Percentiles rank a stretch among this genome's conserved stretches.
phyloP scores from a whole-genome alignment of 495 filamentous ascomycete genomes.

The Lentithecium fluviatile region DNA sequence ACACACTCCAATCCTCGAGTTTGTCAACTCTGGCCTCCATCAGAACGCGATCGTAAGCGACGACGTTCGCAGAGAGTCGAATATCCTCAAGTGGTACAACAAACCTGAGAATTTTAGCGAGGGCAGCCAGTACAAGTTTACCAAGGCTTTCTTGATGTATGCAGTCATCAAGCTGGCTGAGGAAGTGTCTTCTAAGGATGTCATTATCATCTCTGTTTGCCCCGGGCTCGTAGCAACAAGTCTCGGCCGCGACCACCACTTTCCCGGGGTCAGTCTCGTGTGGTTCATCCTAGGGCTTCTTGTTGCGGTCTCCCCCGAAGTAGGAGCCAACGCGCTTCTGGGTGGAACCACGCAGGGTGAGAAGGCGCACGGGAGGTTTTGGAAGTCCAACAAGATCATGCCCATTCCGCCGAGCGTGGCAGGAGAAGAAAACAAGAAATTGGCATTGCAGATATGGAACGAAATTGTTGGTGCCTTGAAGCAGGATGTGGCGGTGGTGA shows the following conservation, averaged over 20 bases:
- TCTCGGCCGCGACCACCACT: slow-evolving; percentile 23
- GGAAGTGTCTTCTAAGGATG: slow-evolving; percentile 14
- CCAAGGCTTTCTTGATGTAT: slow-evolving; percentile 33
- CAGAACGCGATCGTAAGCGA: slow-evolving; percentile 2
- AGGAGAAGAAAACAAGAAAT: slow-evolving; percentile 26
- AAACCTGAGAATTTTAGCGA: slow-evolving; percentile 7
- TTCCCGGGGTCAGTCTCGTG: slow-evolving; percentile 7
- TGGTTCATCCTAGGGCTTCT: background rate
- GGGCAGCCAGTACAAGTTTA: slow-evolving; percentile 13
- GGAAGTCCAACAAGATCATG: slow-evolving; percentile 22
- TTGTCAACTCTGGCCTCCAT: slow-evolving; percentile 29
- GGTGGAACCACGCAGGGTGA: slow-evolving; percentile 29
- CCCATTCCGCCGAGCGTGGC: slow-evolving; percentile 14
- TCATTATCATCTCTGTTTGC: slow-evolving; percentile 28
- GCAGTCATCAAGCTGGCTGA: slow-evolving; percentile 17
- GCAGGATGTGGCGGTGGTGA: slow-evolving; percentile 10
- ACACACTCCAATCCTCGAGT: slow-evolving; percentile 25
- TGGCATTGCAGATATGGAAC: slow-evolving; percentile 13
- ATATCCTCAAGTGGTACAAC: slow-evolving; percentile 25
- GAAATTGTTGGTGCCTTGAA: slow-evolving; percentile 10
- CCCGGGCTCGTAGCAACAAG: slow-evolving; percentile 22
- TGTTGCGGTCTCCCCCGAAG: slow-evolving; percentile 16
- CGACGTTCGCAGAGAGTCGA: background rate
- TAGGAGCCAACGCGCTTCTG: slow-evolving; percentile 18
- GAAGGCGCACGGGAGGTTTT: slow-evolving; percentile 28